phyloP scores from a whole-genome alignment of 2,329 filamentous ascomycete species.

The Apiospora saccharicola region DNA sequence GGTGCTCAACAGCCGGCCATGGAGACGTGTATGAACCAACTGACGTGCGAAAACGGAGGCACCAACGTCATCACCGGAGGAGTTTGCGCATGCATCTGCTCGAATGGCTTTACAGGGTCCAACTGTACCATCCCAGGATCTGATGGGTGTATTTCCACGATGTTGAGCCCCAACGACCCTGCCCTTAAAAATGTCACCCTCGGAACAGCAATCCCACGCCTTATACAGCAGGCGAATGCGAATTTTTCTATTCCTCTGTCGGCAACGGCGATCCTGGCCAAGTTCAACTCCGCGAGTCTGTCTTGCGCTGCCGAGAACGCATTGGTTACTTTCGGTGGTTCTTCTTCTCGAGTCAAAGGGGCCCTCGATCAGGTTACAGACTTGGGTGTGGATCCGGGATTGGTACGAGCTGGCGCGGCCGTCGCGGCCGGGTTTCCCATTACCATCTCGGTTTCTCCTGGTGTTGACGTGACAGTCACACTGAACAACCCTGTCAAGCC shows the following conservation, averaged over 20 bases:
- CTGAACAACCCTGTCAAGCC: slow-evolving; percentile 33
- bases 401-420: slow-evolving; percentile 34
- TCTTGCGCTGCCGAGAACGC: slow-evolving; percentile 88
- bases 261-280: slow-evolving; percentile 71
- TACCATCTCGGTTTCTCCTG: slow-evolving; percentile 42
- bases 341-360: slow-evolving; percentile 32
- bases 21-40: slow-evolving; percentile 64
- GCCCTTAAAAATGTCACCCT: slow-evolving; percentile 75
- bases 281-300: slow-evolving; percentile 77
- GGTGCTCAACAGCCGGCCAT: slow-evolving; percentile 46
- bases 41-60: slow-evolving; percentile 82
- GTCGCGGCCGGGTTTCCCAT: slow-evolving; percentile 35
- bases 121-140: slow-evolving; percentile 57
- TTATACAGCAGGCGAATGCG: slow-evolving; percentile 69
- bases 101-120: slow-evolving; percentile 79
- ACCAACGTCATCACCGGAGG: slow-evolving; percentile 73
- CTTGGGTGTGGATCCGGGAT: slow-evolving; percentile 31
- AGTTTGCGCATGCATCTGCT: slow-evolving; percentile 85
- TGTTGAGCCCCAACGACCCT: slow-evolving; percentile 49
- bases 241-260: slow-evolving; percentile 83
- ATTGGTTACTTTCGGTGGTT: slow-evolving; percentile 81
- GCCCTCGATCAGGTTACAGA: slow-evolving; percentile 39
- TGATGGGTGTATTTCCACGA: slow-evolving; percentile 61
- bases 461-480: slow-evolving; percentile 45
- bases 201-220: slow-evolving; percentile 77